phyloP scores from a whole-genome alignment of 352 stramenopile species.

The Thalassiosira mediterranea region DNA sequence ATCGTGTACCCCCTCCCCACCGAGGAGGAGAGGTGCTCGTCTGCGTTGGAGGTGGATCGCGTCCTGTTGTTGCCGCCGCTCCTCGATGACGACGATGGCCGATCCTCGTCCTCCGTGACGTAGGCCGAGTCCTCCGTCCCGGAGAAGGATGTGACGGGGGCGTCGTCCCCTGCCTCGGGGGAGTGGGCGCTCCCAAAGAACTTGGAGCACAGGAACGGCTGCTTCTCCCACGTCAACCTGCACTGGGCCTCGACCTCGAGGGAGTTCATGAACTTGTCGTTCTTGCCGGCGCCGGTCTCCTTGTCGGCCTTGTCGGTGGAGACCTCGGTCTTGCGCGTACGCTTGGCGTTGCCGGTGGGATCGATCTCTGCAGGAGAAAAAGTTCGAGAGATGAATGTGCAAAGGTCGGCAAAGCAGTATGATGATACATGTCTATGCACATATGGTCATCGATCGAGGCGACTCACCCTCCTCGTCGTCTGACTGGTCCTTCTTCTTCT shows the following conservation, averaged over 20 bases:
- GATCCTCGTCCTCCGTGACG: neutral
- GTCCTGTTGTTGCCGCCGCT: constrained; percentile 5
- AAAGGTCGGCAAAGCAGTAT: too few species aligned
- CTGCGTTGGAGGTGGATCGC: constrained; percentile 42
- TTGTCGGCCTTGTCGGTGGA: constrained; percentile 21
- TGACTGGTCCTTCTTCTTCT: constrained; percentile 29
- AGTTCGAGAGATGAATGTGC: too few species aligned
- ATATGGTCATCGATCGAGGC: too few species aligned
- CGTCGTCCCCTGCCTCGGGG: constrained; percentile 16
- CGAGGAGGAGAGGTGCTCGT: constrained; percentile 22
- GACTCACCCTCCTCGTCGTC: constrained; percentile 15
- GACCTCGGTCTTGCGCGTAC: constrained; percentile 39
- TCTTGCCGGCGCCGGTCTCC: constrained; percentile 5
- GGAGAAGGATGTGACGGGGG: constrained; percentile 45
- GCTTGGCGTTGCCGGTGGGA: constrained; percentile 21
- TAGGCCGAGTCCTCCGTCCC: constrained; percentile 27
- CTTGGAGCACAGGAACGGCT: constrained; percentile 91
- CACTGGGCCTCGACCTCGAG: constrained; percentile 95
- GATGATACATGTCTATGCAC: too few species aligned
- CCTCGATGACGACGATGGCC: neutral
- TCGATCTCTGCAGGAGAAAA: too few species aligned
- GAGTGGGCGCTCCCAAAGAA: constrained; percentile 87
- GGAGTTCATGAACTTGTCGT: constrained; percentile 93
- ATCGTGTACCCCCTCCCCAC: constrained; percentile 89
- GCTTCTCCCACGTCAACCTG: constrained; percentile 92